These are phyloP conservation scores for Suhomyces guaymorum DNA, from an alignment of 1,139 yeast genomes.

Conservation along the genomic window DNA sequence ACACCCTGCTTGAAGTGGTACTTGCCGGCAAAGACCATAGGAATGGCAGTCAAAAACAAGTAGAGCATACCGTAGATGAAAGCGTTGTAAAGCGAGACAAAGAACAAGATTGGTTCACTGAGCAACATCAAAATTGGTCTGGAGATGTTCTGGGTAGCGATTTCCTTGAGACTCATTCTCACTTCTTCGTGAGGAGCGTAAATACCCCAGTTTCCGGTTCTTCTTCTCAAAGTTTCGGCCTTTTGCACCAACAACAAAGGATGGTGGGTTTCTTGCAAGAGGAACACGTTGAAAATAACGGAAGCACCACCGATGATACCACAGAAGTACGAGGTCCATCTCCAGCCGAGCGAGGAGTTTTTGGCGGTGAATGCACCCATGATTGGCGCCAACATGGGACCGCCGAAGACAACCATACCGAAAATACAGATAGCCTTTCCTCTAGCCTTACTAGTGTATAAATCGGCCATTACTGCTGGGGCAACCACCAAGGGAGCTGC, in stretches of 20 bases:
- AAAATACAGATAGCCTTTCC: constrained; percentile 72
- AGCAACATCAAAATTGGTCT: constrained; percentile 71
- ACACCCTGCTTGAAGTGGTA: constrained; percentile 58
- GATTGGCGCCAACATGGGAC: constrained; percentile 77
- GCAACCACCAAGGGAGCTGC: constrained; percentile 82
- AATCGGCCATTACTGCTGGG: constrained; percentile 81
- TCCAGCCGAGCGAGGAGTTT: constrained; percentile 45
- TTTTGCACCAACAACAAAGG: constrained; percentile 54
- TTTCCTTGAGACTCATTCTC: constrained; percentile 59
- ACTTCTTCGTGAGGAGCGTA: constrained; percentile 82
- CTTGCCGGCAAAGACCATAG: constrained; percentile 64
- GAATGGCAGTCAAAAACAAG: constrained; percentile 75
- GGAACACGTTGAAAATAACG: constrained; percentile 28
- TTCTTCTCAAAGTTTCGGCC: constrained; percentile 60
- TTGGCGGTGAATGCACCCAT: constrained; percentile 32
- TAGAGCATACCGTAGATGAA: constrained; percentile 84
- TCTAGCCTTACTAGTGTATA: constrained; percentile 59
- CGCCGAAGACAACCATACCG: constrained; percentile 66
- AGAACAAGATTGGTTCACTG: constrained; percentile 70
- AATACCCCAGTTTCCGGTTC: constrained; percentile 72
- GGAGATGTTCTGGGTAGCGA: constrained; percentile 65
- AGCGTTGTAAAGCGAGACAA: constrained; percentile 73
- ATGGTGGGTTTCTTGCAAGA: constrained; percentile 53
- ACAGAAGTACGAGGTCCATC: constrained; percentile 59
- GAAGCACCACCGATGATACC: constrained; percentile 50